Percentiles rank a stretch among this genome's conserved stretches.
These are phyloP conservation scores for Pleurotus giganteus DNA, from an alignment of 768 basidiomycete species.

Conservation along the genomic window DNA sequence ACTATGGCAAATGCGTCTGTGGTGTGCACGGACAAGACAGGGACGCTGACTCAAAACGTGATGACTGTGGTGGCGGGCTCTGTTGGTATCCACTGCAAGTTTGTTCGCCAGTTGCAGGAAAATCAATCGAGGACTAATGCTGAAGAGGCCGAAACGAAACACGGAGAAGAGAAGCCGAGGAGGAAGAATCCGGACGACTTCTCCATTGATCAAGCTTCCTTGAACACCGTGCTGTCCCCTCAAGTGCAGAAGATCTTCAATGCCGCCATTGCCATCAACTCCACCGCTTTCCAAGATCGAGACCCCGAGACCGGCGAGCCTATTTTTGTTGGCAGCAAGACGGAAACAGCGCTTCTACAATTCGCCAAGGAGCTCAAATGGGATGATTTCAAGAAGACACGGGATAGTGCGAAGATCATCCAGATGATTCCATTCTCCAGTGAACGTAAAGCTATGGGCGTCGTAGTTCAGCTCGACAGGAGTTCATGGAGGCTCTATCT, in stretches of 20 bases:
- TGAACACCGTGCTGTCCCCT: conserved; percentile 59
- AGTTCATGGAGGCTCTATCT: conserved; percentile 64
- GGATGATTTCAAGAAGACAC: conserved; percentile 53
- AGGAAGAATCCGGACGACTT: conserved; percentile 70
- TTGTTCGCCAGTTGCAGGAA: conserved; percentile 65
- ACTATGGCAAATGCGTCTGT: conserved; percentile 99
- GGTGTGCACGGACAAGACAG: conserved; percentile 94
- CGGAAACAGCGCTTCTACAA: conserved; percentile 71
- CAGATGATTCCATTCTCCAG: conserved; percentile 82
- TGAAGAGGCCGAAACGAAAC: conserved; percentile 42
- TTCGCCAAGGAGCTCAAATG: conserved; percentile 70
- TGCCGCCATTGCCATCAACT: conserved; percentile 12
- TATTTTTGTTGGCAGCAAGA: conserved; percentile 74
- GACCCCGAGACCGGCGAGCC: conserved; percentile 46
- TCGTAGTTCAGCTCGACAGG: conserved; percentile 66
- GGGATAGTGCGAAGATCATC: conserved; percentile 48
- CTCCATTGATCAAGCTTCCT: conserved; percentile 74
- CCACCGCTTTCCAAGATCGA: conserved; percentile 46
- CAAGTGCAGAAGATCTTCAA: conserved; percentile 12
- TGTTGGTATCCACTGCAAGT: conserved; percentile 92
- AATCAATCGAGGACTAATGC: conserved; percentile 14
- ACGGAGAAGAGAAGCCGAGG: conserved; percentile 19
- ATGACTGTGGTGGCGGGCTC: conserved; percentile 98
- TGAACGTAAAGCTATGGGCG: conserved; percentile 85
- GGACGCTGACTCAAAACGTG: conserved; percentile 90